Base-by-base conservation (phyloP, 1,139 yeast species). In the Saccharomyces uvarum region DNA sequence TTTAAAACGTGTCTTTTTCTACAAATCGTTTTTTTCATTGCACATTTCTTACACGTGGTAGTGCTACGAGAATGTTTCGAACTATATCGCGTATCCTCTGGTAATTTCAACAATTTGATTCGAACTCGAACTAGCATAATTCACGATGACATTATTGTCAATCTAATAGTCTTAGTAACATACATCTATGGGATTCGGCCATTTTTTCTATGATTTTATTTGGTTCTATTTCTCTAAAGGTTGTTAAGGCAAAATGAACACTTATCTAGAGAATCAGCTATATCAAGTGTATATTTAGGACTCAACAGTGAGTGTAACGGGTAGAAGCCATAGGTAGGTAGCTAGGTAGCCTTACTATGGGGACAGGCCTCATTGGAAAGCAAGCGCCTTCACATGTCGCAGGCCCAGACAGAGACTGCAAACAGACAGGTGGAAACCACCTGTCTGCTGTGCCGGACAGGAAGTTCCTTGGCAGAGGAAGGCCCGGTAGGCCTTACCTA, bases 121-220 rank as follows among this genome's bases (percentile, higher is more conserved):
- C 11, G 2, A 29, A 7, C 11, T 13, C 41, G 2, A 49, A 47
- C 16, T n/a, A 14, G 48, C 48, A 3, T 21, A 38, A 9, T 38
- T 9, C 24, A 38, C 44, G 1, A 16, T 13, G 19, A 4, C 11
- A 38, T 4, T 38, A 14, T 28, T 9, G 19, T 32, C 47, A 41
- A 13, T 13, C 29, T 32, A 21, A 16, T 50, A 46, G 24, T 26
- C 21, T 14, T 14, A 4, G 4, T 48, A 54, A 84, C 90, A 80
- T 85, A 84, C 91, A 83, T 88, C 97, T 88, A 83, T 89, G 96
- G 77, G 96, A 86, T 83, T 88, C 95, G 83, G 96, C 93, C 96
- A 88, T 88, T 80, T 76, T 77, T 64, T 52, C 66, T 61, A 62
- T 63, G 62, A 60, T 60, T 60, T 62, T 57, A 53, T 57, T 53